Evolutionary conservation across 495 filamentous ascomycete genomes (phyloP), one percentile per base, ranked within the genome.

Genomic region (Paragyromitra xinjiangensis): DNA sequence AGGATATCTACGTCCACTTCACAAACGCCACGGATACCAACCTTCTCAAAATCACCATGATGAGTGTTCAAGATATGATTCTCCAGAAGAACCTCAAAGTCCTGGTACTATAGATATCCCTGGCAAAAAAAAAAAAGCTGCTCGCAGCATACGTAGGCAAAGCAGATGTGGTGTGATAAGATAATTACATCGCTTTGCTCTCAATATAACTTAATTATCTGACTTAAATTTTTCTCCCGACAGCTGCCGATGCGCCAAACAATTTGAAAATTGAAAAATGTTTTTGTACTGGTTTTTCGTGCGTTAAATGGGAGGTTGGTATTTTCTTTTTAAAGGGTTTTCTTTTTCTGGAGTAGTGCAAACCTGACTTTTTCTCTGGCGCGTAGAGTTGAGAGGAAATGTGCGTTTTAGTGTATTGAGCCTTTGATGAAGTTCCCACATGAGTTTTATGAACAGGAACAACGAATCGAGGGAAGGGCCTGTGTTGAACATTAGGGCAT

Each of bases 21-120:
- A 98, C 94, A 24, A 97, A 97, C 79, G 94, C 94, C 6, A 98
- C 94, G 9, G 94, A 98, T 84, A 98, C 94, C 44, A 95, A 96
- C 82, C 85, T 99, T 66, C 87, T 99, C 68, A 98, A 97, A 85
- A 96, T 95, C 78, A 99, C 95, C 29, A 99, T 99, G 95, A 88
- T 89, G 68, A 96, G 92, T 37, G 95, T 99, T 44, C 95, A 98
- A 83, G 95, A 99, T 83, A 99, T 98, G 92, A 98, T 99, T 84
- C 95, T 99, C 79, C 95, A 99, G 86, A 92, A 94, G 84, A 99
- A 99, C 84, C 87, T 99, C 71, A 93, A 97, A 85, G 91, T 92
- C 82, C 86, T 99, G 80, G 97, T 99, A 82, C 89, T 98, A 86
- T 99, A 89, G 74, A 66, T 65, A 73, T 44, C 61, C 74, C 73